These are phyloP conservation scores for Lepidium aucheri DNA, from an alignment of 345 rosid genomes.

Conservation along the genomic window DNA sequence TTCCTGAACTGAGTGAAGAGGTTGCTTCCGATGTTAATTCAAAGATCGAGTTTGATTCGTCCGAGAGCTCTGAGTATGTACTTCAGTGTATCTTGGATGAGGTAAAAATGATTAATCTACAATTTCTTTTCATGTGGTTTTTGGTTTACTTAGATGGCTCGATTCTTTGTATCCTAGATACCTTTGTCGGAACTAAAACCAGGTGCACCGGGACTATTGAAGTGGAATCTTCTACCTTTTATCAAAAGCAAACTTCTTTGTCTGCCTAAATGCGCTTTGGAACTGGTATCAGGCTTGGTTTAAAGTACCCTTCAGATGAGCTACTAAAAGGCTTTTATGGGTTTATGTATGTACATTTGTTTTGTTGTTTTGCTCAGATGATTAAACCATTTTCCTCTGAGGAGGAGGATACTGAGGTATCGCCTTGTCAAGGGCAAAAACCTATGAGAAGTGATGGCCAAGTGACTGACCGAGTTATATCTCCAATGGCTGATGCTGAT, in stretches of 20 bases:
- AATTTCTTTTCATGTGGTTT: background rate
- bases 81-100: slow-evolving; percentile 26
- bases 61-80: slow-evolving; percentile 20
- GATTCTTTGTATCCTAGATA: background rate
- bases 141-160: background rate
- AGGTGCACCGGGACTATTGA: slow-evolving; percentile 16
- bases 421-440: background rate
- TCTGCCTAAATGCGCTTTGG: slow-evolving; percentile 24
- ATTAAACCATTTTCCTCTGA: slow-evolving; percentile 2
- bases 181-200: slow-evolving; percentile 24
- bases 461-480: background rate
- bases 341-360: background rate
- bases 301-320: background rate
- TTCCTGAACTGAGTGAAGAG: background rate
- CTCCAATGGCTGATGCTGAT: background rate
- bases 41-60: slow-evolving; percentile 20
- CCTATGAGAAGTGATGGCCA: background rate
- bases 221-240: slow-evolving; percentile 27
- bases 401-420: background rate
- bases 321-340: background rate
- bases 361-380: slow-evolving; percentile 15
- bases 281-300: slow-evolving; percentile 10
- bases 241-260: slow-evolving; percentile 9
- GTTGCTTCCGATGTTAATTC: background rate
- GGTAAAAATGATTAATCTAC: slow-evolving; percentile 6